A percentile compares a stretch with the other conserved stretches of the same genome.
These are phyloP conservation scores for Aspergillus candidus DNA, from an alignment of 2,329 filamentous ascomycete genomes.

Conservation along the genomic window DNA sequence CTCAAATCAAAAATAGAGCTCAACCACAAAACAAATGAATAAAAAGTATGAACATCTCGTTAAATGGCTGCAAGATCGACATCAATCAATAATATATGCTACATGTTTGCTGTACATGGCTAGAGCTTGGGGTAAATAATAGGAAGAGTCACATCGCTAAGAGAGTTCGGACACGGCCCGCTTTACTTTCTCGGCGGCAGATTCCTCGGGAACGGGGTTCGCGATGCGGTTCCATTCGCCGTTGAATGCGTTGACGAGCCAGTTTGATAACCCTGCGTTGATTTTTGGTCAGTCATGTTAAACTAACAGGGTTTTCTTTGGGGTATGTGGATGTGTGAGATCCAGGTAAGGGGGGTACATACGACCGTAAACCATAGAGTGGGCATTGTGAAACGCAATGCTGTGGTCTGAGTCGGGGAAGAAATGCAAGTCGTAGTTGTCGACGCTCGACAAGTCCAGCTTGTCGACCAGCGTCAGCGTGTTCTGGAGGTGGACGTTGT, in stretches of 20 bases:
- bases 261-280: slow-evolving; percentile 51
- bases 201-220: slow-evolving; percentile 44
- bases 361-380: slow-evolving; percentile 89
- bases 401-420: slow-evolving; percentile 95
- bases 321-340: neutral
- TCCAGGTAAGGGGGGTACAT: slow-evolving; percentile 35
- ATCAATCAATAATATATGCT: no score
- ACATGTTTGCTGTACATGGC: no score
- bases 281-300: neutral
- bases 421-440: slow-evolving; percentile 95
- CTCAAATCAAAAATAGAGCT: no score
- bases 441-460: slow-evolving; percentile 70
- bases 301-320: neutral
- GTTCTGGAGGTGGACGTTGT: slow-evolving; percentile 97
- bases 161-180: slow-evolving; percentile 10
- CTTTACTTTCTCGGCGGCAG: slow-evolving; percentile 22
- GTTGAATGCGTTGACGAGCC: slow-evolving; percentile 96
- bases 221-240: slow-evolving; percentile 74
- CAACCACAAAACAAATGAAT: no score
- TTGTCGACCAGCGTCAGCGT: slow-evolving; percentile 80
- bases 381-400: slow-evolving; percentile 92
- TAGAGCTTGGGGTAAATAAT: no score
- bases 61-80: no score
- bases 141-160: neutral
- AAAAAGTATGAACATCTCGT: no score